A percentile compares a stretch with the other conserved stretches of the same genome.
phyloP scores from a whole-genome alignment of 345 rosid species.

The Heritiera littoralis region DNA sequence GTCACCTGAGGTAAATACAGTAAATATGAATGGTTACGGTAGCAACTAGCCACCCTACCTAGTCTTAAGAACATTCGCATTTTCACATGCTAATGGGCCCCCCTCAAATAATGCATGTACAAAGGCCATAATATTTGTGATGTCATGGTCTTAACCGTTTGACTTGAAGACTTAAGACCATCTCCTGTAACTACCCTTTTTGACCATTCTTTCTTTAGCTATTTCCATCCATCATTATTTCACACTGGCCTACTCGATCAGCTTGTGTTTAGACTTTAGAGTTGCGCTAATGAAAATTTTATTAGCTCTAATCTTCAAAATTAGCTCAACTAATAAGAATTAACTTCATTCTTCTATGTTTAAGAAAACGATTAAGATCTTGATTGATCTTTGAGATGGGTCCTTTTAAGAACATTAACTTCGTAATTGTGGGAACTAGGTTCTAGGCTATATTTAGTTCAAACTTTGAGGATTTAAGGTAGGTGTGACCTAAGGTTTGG shows the following conservation, averaged over 20 bases:
- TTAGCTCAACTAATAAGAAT: too few species aligned
- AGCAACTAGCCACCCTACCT: not conserved
- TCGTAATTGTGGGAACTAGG: not conserved
- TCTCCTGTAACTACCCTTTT: conserved; percentile 18
- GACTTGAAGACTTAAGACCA: conserved; percentile 38
- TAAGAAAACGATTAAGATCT: not conserved
- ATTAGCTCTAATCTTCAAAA: too few species aligned
- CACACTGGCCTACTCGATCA: not conserved
- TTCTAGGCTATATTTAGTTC: not conserved
- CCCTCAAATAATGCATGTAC: not conserved
- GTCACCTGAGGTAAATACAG: not conserved
- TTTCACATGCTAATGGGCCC: conserved; percentile 7
- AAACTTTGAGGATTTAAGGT: not conserved
- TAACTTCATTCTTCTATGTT: too few species aligned
- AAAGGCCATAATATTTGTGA: conserved; percentile 36
- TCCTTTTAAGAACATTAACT: not conserved
- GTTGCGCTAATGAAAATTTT: not conserved
- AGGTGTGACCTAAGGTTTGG: not conserved
- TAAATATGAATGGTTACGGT: too few species aligned
- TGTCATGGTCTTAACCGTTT: conserved; percentile 61
- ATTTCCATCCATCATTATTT: not conserved
- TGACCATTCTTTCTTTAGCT: conserved; percentile 14
- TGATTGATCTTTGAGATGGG: not conserved
- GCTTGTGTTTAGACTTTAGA: not conserved
- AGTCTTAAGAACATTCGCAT: conserved; percentile 2